phyloP scores from a whole-genome alignment of 1,284 basidiomycete species.

The Cutaneotrichosporon daszewskae region DNA sequence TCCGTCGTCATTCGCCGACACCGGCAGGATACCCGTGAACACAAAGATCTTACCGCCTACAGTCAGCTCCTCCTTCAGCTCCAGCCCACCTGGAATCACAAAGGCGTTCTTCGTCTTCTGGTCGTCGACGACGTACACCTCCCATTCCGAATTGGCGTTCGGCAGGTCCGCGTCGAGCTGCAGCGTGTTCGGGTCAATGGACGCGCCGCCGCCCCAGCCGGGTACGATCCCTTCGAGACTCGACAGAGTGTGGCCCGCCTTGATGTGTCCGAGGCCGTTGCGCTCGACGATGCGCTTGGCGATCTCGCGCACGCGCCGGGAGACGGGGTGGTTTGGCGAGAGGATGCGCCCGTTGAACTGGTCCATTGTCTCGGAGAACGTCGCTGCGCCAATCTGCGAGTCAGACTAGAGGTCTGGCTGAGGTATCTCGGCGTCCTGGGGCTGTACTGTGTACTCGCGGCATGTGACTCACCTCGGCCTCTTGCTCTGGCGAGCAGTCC shows the following conservation, averaged over 20 bases:
- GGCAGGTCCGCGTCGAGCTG: background rate
- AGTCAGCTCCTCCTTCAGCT: background rate
- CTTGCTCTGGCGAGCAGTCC: constrained; percentile 59
- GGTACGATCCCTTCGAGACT: constrained; percentile 31
- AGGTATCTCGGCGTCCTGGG: no score
- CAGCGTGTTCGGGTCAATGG: background rate
- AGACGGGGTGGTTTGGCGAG: constrained; percentile 62
- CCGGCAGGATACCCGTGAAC: constrained; percentile 80
- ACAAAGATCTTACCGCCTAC: constrained; percentile 70
- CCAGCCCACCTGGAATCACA: constrained; percentile 59
- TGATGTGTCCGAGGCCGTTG: constrained; percentile 63
- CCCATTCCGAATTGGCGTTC: background rate
- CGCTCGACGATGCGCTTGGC: constrained; percentile 67
- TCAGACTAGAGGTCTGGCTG: background rate
- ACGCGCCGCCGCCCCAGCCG: constrained; percentile 28
- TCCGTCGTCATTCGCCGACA: constrained; percentile 72
- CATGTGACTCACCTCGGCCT: constrained; percentile 49
- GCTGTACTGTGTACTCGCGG: no score
- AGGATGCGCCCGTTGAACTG: constrained; percentile 49
- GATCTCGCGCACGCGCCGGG: constrained; percentile 62
- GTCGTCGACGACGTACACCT: constrained; percentile 72
- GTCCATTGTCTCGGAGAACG: constrained; percentile 12
- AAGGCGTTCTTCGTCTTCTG: constrained; percentile 70
- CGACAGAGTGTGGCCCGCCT: constrained; percentile 36
- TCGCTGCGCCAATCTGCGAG: constrained; percentile 10